Base-by-base conservation (phyloP, 116 monocot species). In the Dioscorea cayenensis region DNA sequence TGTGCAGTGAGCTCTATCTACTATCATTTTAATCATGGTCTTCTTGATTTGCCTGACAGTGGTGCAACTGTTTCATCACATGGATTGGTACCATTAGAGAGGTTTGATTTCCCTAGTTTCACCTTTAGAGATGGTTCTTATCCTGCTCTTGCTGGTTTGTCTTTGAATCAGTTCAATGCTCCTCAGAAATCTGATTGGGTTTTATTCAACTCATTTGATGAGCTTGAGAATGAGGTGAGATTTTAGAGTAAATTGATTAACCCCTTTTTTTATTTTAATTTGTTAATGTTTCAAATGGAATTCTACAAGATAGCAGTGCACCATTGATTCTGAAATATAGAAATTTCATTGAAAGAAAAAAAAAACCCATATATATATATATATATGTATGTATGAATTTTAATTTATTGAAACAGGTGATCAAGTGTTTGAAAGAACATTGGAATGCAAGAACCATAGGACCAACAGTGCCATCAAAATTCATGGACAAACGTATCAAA, bases 191-290 rank as follows among this genome's bases (percentile, higher is more conserved):
- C 58, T 2, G 87, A 84, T 59, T 77, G 72, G 84, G 78, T 90
- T 20, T 63, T 90, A 21, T 70, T 90, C 77, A 90, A 90, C 64
- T 87, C 84, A 1, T 84, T 82, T 37, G 77, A 79, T 64, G 84
- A 84, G 76, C 67, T 90, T 52, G 86, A 90, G 75, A 36, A 10
- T 55, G 36, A 82, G 81, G 90, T 78, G 25, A 62, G 25, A 20
- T 11, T 18, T 25, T 1, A 25, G 25, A 25, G 25, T 25, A 25
- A 25, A 25, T 25, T 25, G 1, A 25, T 25, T 25, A 25, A 25
- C 25, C 7, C 4, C 22, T 20, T n/a, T 19, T 59, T 21, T n/a
- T n/a, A n/a, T n/a, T 59, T 21, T 16, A 59, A 59, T 59, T 59
- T 3, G 59, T 6, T 43, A 32, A 32, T 32, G 32, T 32, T 32